Evolutionary conservation across 352 stramenopile genomes (phyloP).

Genomic region (Saprolegnia parasitica): DNA sequence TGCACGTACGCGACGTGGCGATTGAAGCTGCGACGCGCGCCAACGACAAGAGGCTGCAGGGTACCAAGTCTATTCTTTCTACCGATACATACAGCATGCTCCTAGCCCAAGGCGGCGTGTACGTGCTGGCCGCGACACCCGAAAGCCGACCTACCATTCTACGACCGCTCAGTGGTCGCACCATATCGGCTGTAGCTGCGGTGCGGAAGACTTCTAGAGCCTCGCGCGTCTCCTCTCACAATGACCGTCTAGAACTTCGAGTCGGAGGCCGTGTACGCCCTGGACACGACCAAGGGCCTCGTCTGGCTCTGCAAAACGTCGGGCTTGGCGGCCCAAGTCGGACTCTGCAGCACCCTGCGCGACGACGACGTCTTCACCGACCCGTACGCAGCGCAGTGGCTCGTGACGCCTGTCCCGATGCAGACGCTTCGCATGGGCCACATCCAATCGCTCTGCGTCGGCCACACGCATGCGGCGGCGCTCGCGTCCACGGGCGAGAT

Average conservation of each 20-base stretch:
- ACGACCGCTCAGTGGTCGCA: slow-evolving; percentile 52
- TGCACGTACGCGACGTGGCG: slow-evolving; percentile 53
- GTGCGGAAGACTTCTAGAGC: slow-evolving; percentile 34
- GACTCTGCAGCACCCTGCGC: slow-evolving; percentile 44
- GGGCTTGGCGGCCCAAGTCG: slow-evolving; percentile 57
- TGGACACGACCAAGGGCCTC: slow-evolving; percentile 49
- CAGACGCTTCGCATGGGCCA: slow-evolving; percentile 57
- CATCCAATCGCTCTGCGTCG: slow-evolving; percentile 47
- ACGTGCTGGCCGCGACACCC: slow-evolving; percentile 53
- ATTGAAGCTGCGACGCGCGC: slow-evolving; percentile 49
- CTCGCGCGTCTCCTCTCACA: slow-evolving; percentile 26
- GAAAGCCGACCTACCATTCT: slow-evolving; percentile 48
- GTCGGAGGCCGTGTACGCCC: slow-evolving; percentile 61
- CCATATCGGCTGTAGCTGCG: slow-evolving; percentile 52
- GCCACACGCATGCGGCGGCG: slow-evolving; percentile 58
- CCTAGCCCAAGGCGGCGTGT: slow-evolving; percentile 58
- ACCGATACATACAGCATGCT: no score
- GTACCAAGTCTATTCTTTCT: no score
- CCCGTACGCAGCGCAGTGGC: slow-evolving; percentile 57
- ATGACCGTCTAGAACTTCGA: slow-evolving; percentile 33
- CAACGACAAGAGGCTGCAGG: slow-evolving; percentile 50
- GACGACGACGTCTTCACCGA: slow-evolving; percentile 44
- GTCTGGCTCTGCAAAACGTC: slow-evolving; percentile 75
- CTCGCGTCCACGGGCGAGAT: slow-evolving; percentile 81
- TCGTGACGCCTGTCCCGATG: slow-evolving; percentile 63